Base-by-base conservation (phyloP, 1,139 yeast genomes). In the Geotrichum candidum region DNA sequence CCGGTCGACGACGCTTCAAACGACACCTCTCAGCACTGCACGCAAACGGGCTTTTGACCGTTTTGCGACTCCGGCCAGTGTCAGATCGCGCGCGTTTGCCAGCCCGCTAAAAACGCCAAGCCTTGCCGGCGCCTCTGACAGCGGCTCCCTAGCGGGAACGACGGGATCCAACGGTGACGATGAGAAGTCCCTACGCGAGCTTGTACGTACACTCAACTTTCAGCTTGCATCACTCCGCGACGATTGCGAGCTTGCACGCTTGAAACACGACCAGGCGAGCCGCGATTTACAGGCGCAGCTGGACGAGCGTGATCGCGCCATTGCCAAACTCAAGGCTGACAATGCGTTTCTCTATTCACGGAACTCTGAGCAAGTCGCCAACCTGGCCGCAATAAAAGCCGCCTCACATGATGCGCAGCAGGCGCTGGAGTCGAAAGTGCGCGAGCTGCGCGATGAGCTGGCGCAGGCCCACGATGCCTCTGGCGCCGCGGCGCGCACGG, bases 331-430 rank as follows among this genome's bases (percentile, higher is more conserved):
- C 0, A 74, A 78, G 13, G 68, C 76, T 1, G 81, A 80, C 59
- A 79, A 78, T 61, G 69, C 73, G 46, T 76, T 76, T 65, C 69
- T 82, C 50, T 79, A 76, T 63, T 77, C 79, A n/a, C 74, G 75
- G 53, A 77, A 78, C 60, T 72, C 71, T 41, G 74, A 73, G 60
- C 65, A 76, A 9, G 66, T 73, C 1, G 68, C 69, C 0, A 74
- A 77, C 58, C 61, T 79, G 25, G 66, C 67, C 4, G 65, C 70
- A 7, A 62, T 74, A 22, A 73, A 74, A 56, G 72, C 69, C 1
- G 72, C 74, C 33, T 59, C 66, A 35, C 63, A 68, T 10, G 58
- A 61, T 2, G 68, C 69, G 53, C 69, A 70, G 50, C 63, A 67
- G 18, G 65, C 58, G 10, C 63, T 68, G 3, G 76, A 74, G 51